Base-by-base conservation (phyloP, 345 rosid genomes). In the Camelina sativa region DNA sequence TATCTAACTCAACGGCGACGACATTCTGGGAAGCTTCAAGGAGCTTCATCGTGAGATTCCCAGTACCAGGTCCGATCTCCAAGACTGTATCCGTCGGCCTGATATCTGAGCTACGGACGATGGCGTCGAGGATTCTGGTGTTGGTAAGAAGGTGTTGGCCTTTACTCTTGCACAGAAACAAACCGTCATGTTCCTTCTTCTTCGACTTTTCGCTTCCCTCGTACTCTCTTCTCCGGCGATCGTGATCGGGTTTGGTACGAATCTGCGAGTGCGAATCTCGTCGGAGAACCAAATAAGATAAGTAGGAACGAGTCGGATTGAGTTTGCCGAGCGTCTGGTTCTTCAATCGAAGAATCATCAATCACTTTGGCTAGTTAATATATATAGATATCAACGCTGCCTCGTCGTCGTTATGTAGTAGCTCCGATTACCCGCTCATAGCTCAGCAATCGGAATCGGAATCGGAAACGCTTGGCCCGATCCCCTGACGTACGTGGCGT, bases 71-170 rank as follows among this genome's bases (percentile, higher is more conserved):
- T 58, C 96, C 97, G 19, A 95, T 88, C 83, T 95, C 96, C 6
- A 95, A 73, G 40, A 92, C 93, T 0, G 90, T 89, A 65, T 95
- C 97, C 0, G 81, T 73, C 3, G 88, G 83, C 30, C 75, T 76
- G 34, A 90, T 46, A 12, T 78, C 68, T 2, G 97, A 88, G 75
- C 67, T 80, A 34, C 84, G 78, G 51, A 92, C 93, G 59, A 95
- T 89, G 46, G 85, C 37, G 80, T 92, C 93, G 23, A 94, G 87
- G 66, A 95, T 76, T 47, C 93, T 80, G 3, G 81, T 87, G 66
- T 95, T 95, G 48, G 92, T 89, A 73, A 95, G 99, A 30, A 92
- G 83, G 71, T 95, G 99, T 57, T 95, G 99, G 35, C 97, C 99
- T 79, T 85, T 92, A 87, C 93, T 87, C 79, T 93, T 93, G 63